A percentile compares a stretch with the other conserved stretches of the same genome.
Conservation (phyloP, 2,329 filamentous ascomycete genomes). For the Claviceps humidiphila region DNA sequence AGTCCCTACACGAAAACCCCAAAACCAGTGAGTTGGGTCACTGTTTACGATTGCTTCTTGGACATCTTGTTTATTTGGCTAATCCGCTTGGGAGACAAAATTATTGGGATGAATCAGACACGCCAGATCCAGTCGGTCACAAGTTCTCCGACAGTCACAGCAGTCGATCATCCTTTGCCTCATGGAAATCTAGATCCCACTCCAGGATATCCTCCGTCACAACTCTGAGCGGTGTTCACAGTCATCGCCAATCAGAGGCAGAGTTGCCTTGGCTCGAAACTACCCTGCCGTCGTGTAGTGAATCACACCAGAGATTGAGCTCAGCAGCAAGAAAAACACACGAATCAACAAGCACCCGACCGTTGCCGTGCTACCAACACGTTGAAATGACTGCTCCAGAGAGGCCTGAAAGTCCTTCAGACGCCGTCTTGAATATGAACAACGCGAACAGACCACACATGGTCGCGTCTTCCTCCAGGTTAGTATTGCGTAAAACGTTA, state of each 20-base stretch:
- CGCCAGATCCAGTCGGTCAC: slow-evolving; percentile 11
- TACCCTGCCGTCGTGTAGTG: slow-evolving; percentile 17
- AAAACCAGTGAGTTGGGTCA: slow-evolving; percentile 3
- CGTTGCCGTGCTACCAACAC: not conserved
- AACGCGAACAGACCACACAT: not conserved
- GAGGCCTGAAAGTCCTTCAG: slow-evolving; percentile 10
- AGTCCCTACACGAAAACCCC: not conserved
- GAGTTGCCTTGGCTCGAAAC: slow-evolving; percentile 27
- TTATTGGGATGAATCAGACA: slow-evolving; percentile 5
- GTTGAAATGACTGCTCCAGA: not conserved
- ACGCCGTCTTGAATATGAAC: slow-evolving; percentile 14
- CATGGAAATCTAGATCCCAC: slow-evolving; percentile 33
- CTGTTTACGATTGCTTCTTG: no score
- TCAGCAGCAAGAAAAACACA: slow-evolving; percentile 2
- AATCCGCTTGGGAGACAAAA: not conserved
- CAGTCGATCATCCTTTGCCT: slow-evolving; percentile 37
- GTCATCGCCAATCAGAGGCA: slow-evolving; percentile 19
- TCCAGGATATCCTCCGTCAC: slow-evolving; percentile 42
- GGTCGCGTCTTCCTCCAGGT: slow-evolving; percentile 3
- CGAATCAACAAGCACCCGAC: not conserved
- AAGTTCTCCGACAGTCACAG: slow-evolving; percentile 35
- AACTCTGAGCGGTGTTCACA: slow-evolving; percentile 30
- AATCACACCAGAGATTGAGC: slow-evolving; percentile 6
- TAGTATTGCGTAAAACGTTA: not conserved
- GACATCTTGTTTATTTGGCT: not conserved